A percentile compares a stretch with the other conserved stretches of the same genome.
Evolutionary conservation across 495 filamentous ascomycete genomes (phyloP).

Genomic region (Echria macrotheca): DNA sequence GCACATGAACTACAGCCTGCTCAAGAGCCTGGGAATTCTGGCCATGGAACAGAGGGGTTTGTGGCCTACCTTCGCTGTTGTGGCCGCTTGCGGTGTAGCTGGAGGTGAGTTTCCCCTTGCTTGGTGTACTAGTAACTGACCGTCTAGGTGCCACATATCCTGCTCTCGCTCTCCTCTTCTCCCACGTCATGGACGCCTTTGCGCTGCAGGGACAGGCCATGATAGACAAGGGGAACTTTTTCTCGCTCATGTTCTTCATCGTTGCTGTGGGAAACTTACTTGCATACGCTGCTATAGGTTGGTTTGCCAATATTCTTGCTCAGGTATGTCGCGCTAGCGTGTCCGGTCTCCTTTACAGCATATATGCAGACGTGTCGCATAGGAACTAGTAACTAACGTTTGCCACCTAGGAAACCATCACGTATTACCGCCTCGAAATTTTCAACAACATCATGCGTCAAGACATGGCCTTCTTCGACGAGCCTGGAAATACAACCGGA

Average conservation of each 20-base stretch:
- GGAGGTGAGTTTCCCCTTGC: slow-evolving; percentile 13
- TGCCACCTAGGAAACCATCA: slow-evolving; percentile 30
- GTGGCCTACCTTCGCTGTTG: slow-evolving; percentile 26
- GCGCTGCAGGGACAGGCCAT: slow-evolving; percentile 16
- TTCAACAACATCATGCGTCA: slow-evolving; percentile 49
- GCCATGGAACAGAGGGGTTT: slow-evolving; percentile 30
- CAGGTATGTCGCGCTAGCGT: slow-evolving; percentile 20
- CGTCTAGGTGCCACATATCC: slow-evolving; percentile 32
- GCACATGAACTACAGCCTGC: slow-evolving; percentile 16
- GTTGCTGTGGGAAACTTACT: slow-evolving; percentile 39
- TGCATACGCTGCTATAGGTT: slow-evolving; percentile 40
- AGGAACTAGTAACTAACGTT: too few relatives aligned
- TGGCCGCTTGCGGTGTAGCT: slow-evolving; percentile 16
- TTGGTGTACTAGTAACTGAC: too few relatives aligned
- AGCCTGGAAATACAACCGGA: slow-evolving; percentile 52
- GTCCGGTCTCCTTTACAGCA: too few relatives aligned
- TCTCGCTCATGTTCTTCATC: slow-evolving; percentile 52
- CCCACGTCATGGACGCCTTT: slow-evolving; percentile 27
- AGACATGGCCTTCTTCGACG: slow-evolving; percentile 57
- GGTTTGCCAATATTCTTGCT: slow-evolving; percentile 35
- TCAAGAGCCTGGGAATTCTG: slow-evolving; percentile 36
- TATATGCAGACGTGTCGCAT: too few relatives aligned
- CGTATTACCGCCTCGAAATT: slow-evolving; percentile 51
- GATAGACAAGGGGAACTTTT: slow-evolving; percentile 40
- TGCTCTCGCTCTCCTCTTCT: slow-evolving; percentile 29